phyloP scores from a whole-genome alignment of 176 grass and related monocot species.

The Eleusine coracana region DNA sequence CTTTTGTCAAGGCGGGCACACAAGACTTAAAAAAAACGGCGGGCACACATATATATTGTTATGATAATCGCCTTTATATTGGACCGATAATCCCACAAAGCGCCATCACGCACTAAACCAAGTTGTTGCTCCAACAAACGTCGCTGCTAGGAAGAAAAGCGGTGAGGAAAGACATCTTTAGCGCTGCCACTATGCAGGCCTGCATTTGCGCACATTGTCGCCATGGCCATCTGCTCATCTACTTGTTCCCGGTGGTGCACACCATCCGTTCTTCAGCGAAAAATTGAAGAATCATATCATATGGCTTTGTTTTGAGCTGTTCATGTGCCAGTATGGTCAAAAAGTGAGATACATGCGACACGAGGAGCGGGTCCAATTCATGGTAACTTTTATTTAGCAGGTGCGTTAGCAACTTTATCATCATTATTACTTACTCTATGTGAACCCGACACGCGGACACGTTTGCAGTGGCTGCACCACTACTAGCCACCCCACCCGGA shows the following conservation, averaged over 20 bases:
- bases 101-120: neutral
- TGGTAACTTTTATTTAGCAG: too few species aligned
- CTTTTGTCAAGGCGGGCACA: neutral
- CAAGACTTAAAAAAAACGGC: too few species aligned
- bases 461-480: neutral
- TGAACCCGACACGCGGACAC: neutral
- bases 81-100: neutral
- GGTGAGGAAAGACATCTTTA: neutral
- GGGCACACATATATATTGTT: too few species aligned
- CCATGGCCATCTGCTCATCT: too few species aligned
- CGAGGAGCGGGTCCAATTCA: too few species aligned
- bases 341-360: too few species aligned
- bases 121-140: neutral
- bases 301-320: too few species aligned
- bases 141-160: neutral
- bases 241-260: too few species aligned
- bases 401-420: too few species aligned
- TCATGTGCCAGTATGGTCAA: too few species aligned
- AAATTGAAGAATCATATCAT: neutral
- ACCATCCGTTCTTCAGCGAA: neutral
- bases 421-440: neutral
- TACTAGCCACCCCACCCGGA: neutral
- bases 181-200: neutral
- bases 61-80: neutral
- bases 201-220: neutral